phyloP scores from a whole-genome alignment of 805 yeast species.

The Metschnikowia lachancei region DNA sequence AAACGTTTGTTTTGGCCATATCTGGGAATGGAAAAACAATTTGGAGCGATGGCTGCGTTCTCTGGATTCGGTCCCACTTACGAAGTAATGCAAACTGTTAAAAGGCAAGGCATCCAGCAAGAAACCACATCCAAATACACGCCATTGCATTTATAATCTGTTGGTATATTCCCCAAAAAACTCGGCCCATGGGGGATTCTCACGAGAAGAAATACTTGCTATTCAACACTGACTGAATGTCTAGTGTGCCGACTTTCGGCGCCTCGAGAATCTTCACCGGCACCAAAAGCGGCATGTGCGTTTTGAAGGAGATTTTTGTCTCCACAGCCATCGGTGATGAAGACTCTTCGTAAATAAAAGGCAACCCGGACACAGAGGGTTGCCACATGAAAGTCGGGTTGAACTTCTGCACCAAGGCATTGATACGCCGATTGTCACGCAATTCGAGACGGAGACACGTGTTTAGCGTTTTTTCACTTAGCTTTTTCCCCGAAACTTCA shows the following conservation, averaged over 20 bases:
- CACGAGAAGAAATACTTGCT: constrained; percentile 40
- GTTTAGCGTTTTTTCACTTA: not conserved
- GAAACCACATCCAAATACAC: too few relatives aligned
- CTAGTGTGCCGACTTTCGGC: constrained; percentile 35
- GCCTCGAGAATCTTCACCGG: constrained; percentile 29
- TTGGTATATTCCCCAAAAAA: too few relatives aligned
- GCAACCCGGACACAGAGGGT: constrained; percentile 2
- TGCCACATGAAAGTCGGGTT: constrained; percentile 26
- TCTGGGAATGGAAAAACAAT: too few relatives aligned
- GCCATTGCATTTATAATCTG: too few relatives aligned
- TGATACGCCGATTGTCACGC: constrained; percentile 7
- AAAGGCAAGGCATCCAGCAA: too few relatives aligned
- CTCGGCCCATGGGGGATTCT: not conserved
- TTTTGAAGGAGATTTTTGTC: constrained; percentile 2
- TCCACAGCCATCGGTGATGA: not conserved
- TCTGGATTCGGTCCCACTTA: too few relatives aligned
- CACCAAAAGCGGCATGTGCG: constrained; percentile 28
- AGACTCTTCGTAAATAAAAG: constrained; percentile 7
- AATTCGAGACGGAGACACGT: constrained; percentile 15
- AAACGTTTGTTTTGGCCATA: too few relatives aligned
- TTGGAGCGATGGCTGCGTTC: too few relatives aligned
- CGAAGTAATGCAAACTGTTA: too few relatives aligned
- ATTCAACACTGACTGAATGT: constrained; percentile 29
- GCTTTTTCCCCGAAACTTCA: constrained; percentile 10
- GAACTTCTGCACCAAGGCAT: constrained; percentile 18